Evolutionary conservation across 1,139 yeast genomes (phyloP), one percentile per base, ranked within the genome.

Genomic region (Pichia kudriavzevii): DNA sequence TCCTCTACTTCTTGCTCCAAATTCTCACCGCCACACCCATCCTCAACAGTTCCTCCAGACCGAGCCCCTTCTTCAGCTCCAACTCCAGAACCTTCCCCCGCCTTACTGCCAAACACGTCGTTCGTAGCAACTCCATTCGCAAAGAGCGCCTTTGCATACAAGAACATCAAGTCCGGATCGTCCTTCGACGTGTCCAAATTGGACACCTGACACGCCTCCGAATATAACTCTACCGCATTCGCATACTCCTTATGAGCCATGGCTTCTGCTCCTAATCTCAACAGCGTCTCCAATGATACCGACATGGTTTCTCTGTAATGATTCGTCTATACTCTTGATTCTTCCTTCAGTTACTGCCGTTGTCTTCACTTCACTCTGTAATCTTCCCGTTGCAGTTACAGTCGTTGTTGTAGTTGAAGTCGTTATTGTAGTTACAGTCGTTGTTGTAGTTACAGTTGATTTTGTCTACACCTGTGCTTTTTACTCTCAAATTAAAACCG

Each of bases 121-220:
- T 87, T 75, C 34, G 71, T 78, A 28, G 75, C 63, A 10, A 84
- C 80, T 1, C 93, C 97, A 30, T 74, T 72, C 45, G 79, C 81
- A 57, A 80, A 87, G 28, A 91, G 61, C 1, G 95, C 77, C 50
- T 78, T 74, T 2, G 96, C 97, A 46, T 91, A 85, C 24, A 82
- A 57, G 45, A 71, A 74, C 48, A 87, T 63, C 45, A 84, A 64
- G 42, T 84, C 81, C 3, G 93, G 81, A 50, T 81, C 81, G 32
- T 76, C 78, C 35, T 73, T 73, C 14, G 72, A 74, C 21, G 67
- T 61, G 30, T 67, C 67, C 25, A 64, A 61, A 30, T 75, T 67
- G 47, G 60, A 69, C 28, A 56, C 40, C 41, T 73, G 80, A 53
- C 95, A 82, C 0, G 94, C 91, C 36, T 76, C 75, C 0, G 84